A percentile compares a stretch with the other conserved stretches of the same genome.
Conservation (phyloP, 2,329 filamentous ascomycete species). For the Pseudogymnoascus pannorum region DNA sequence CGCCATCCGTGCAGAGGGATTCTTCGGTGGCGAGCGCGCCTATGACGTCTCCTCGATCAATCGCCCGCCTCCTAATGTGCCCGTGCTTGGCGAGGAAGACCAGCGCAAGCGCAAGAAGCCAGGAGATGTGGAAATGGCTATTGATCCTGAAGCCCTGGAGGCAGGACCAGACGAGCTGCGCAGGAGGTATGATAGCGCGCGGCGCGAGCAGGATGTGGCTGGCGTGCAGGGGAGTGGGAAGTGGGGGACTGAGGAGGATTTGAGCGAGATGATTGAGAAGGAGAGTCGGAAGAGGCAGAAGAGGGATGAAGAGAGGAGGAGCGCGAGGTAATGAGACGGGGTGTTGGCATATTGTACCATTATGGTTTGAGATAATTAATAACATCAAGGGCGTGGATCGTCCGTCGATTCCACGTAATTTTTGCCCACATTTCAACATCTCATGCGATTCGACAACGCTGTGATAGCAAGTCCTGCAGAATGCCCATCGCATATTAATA, state of each 20-base stretch:
- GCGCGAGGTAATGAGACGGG: neutral
- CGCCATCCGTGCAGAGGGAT: conserved; percentile 76
- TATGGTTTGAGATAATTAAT: conserved; percentile 3
- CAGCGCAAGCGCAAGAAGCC: conserved; percentile 90
- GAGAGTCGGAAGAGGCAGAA: conserved; percentile 87
- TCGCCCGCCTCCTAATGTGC: conserved; percentile 39
- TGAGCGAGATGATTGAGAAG: conserved; percentile 92
- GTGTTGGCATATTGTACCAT: neutral
- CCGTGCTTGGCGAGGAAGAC: conserved; percentile 74
- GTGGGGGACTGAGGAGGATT: conserved; percentile 78
- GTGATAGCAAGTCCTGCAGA: neutral
- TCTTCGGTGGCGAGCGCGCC: conserved; percentile 90
- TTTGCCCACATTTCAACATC: neutral
- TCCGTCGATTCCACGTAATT: neutral
- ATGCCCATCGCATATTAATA: too few species aligned
- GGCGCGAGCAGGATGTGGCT: conserved; percentile 55
- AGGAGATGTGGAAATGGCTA: conserved; percentile 86
- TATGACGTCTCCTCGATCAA: conserved; percentile 65
- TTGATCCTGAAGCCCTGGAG: conserved; percentile 76
- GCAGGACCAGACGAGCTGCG: conserved; percentile 75
- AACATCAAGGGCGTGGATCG: neutral
- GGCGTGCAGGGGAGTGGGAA: conserved; percentile 56
- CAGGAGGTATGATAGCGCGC: conserved; percentile 68
- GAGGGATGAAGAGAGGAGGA: conserved; percentile 69
- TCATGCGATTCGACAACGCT: neutral